phyloP scores from a whole-genome alignment of 2,329 filamentous ascomycete species.

The Thielaviopsis punctulata region DNA sequence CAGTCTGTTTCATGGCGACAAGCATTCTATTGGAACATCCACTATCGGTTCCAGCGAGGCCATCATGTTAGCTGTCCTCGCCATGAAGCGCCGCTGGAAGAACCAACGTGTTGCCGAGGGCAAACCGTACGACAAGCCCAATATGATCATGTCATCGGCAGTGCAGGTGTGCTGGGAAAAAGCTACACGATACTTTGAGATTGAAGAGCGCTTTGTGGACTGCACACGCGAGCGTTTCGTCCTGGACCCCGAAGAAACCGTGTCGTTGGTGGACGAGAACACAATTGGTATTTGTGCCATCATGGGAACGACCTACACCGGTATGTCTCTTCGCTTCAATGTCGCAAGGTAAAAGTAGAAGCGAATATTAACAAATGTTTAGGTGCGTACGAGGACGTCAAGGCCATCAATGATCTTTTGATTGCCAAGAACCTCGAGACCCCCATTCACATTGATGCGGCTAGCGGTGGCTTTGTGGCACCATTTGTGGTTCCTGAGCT shows the following conservation, averaged over 20 bases:
- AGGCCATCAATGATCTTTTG: slow-evolving; percentile 78
- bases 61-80: slow-evolving; percentile 66
- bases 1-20: slow-evolving; percentile 59
- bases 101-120: slow-evolving; percentile 69
- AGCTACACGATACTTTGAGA: slow-evolving; percentile 72
- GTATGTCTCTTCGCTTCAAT: slow-evolving; percentile 19
- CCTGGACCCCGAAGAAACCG: slow-evolving; percentile 45
- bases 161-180: slow-evolving; percentile 98
- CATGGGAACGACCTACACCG: slow-evolving; percentile 84
- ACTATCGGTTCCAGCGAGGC: slow-evolving; percentile 82
- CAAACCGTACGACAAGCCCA: slow-evolving; percentile 64
- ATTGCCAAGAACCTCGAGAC: slow-evolving; percentile 57
- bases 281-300: slow-evolving; percentile 87
- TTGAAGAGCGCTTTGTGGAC: slow-evolving; percentile 70
- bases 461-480: slow-evolving; percentile 80
- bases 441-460: slow-evolving; percentile 87
- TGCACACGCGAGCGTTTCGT: slow-evolving; percentile 44
- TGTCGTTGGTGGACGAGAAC: slow-evolving; percentile 46
- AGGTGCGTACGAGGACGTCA: slow-evolving; percentile 76
- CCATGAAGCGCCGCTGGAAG: slow-evolving; percentile 93
- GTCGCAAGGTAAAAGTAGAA: no score
- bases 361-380: neutral
- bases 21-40: slow-evolving; percentile 65
- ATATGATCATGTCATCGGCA: slow-evolving; percentile 83
- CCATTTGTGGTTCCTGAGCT: slow-evolving; percentile 76